phyloP scores from a whole-genome alignment of 208 protist genomes.

The Trichomonas vaginalis region DNA sequence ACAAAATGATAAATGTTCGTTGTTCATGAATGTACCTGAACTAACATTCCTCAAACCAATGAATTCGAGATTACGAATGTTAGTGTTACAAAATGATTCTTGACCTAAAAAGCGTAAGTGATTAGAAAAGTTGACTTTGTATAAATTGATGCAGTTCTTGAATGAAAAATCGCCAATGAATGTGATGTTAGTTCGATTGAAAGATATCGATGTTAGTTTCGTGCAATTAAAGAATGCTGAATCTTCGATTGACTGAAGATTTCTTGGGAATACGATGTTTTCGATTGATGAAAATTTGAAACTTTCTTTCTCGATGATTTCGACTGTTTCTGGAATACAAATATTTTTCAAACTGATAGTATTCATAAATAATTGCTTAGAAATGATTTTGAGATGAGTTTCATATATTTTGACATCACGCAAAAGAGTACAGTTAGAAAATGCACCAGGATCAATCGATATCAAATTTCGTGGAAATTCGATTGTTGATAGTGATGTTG shows the following conservation, averaged over 20 bases:
- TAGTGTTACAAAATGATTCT: not conserved
- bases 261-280: not conserved
- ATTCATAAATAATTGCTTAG: not conserved
- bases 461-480: not conserved
- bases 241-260: not conserved
- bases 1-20: not conserved
- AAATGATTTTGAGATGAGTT: not conserved
- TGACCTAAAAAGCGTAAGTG: not conserved
- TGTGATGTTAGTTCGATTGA: not conserved
- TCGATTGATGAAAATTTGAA: not conserved
- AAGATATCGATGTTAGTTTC: not conserved
- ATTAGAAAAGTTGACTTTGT: not conserved
- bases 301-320: not conserved
- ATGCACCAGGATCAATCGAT: not conserved
- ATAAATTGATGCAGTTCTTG: not conserved
- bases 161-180: not conserved
- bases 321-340: not conserved
- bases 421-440: not conserved
- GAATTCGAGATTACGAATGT: not conserved
- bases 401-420: not conserved
- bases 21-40: not conserved
- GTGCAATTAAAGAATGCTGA: not conserved
- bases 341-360: not conserved
- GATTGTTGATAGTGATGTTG: not conserved
- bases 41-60: not conserved